Base-by-base conservation (phyloP, 225 moss, liverwort and hornwort species). In the Pseudoscleropodium purum region DNA sequence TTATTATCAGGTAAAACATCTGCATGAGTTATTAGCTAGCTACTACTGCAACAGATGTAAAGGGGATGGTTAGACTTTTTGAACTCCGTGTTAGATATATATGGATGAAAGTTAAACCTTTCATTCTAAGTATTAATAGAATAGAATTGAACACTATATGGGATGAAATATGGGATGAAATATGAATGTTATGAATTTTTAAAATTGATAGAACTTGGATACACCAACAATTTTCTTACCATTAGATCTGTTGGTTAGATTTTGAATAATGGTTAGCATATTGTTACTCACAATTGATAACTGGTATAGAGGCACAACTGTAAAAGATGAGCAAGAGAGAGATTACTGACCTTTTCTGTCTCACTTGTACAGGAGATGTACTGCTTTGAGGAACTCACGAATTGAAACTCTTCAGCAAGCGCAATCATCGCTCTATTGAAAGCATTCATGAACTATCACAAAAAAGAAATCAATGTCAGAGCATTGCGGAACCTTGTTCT, bases 371-470 rank as follows among this genome's bases (percentile, higher is more conserved):
- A 94, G 57, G 98, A 98, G 75, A 95, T 95, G 91, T 92, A 96
- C 89, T 98, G 98, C 92, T 98, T 98, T 39, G 91, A 90, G 81
- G 95, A 96, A 87, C 90, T 90, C 70, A 96, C 94, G 91, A 98
- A 96, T 67, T 92, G 83, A n/a, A 95, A 98, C 89, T 95, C 91
- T 57, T 90, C 92, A 87, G 96, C 96, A 68, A 98, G 92, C 33
- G 91, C 95, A 90, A 96, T 92, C 97, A 98, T 98, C 75, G 91
- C 90, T 91, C 91, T 89, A 85, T 98, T 94, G 73, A 98, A 98
- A 52, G 92, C 92, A 86, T 98, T 98, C 98, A 98, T 98, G 89
- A 89, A 98, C 98, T 97, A 93, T 82, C 37, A 72, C 10, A 63
- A 66, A 72, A 82, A 49, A 87, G 14, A 45, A 10, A 29, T 59